Evolutionary conservation across 2,329 filamentous ascomycete genomes (phyloP).

Genomic region (Verticillium dahliae): DNA sequence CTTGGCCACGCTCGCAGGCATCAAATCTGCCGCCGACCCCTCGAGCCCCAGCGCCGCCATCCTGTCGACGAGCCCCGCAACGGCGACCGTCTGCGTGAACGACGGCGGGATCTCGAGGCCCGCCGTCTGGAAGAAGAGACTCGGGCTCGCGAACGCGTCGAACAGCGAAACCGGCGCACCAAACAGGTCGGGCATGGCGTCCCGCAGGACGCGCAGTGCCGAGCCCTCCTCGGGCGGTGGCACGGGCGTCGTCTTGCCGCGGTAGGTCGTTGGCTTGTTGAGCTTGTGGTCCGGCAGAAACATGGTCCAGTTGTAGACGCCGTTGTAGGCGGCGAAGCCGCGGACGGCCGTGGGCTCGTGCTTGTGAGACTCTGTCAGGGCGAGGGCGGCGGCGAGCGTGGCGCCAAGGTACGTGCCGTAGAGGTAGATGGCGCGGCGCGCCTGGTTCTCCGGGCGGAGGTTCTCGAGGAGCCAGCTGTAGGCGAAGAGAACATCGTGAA

Average conservation of each 20-base stretch:
- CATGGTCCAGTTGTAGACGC: slow-evolving; percentile 59
- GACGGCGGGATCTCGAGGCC: slow-evolving; percentile 37
- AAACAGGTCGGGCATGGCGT: slow-evolving; percentile 38
- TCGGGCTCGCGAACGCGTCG: slow-evolving; percentile 53
- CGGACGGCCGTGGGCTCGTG: slow-evolving; percentile 39
- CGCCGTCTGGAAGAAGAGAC: slow-evolving; percentile 51
- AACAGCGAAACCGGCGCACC: slow-evolving; percentile 41
- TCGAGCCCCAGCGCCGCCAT: slow-evolving; percentile 11
- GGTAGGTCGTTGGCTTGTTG: slow-evolving; percentile 20
- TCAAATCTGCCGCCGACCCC: slow-evolving; percentile 6
- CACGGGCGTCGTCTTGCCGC: slow-evolving; percentile 8
- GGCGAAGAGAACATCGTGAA: slow-evolving; percentile 49
- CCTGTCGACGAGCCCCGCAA: slow-evolving; percentile 11
- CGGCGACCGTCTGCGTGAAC: slow-evolving; percentile 26
- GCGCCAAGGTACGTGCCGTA: slow-evolving; percentile 54
- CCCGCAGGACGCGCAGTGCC: slow-evolving; percentile 28
- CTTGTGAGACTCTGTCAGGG: slow-evolving; percentile 46
- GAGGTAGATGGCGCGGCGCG: slow-evolving; percentile 35
- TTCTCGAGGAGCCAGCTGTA: slow-evolving; percentile 46
- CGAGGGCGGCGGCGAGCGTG: slow-evolving; percentile 47
- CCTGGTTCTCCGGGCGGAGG: slow-evolving; percentile 27
- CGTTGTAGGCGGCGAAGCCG: slow-evolving; percentile 51
- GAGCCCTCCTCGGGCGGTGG: slow-evolving; percentile 21
- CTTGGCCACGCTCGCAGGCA: slow-evolving; percentile 12
- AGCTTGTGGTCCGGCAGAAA: slow-evolving; percentile 47